A percentile compares a stretch with the other conserved stretches of the same genome.
Conservation (phyloP, 2,329 filamentous ascomycete genomes). For the Cladophialophora psammophila region DNA sequence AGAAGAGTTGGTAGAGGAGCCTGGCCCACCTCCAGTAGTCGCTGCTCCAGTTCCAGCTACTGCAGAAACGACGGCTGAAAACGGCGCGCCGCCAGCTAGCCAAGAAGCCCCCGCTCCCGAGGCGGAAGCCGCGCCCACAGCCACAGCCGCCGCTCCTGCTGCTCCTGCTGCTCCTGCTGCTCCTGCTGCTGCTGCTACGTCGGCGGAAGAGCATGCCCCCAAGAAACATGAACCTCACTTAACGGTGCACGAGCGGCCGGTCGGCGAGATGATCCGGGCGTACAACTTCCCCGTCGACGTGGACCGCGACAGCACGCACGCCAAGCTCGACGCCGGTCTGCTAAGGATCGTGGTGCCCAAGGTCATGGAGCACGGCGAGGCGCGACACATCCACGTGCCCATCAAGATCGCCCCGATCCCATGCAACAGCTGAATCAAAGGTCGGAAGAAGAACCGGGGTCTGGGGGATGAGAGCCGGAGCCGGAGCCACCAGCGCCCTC, state of each 20-base stretch:
- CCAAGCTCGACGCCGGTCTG: conserved; percentile 38
- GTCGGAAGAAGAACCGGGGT: not conserved
- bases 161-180: not conserved
- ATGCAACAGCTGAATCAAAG: not conserved
- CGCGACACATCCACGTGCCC: conserved; percentile 19
- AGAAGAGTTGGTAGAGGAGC: conserved; percentile 24
- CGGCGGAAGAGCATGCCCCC: not conserved
- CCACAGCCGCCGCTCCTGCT: not conserved
- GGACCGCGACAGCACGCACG: conserved; percentile 37
- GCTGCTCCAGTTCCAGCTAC: not conserved
- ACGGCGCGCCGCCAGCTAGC: too few relatives aligned
- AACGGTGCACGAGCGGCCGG: conserved; percentile 35
- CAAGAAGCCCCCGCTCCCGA: not conserved
- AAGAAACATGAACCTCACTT: conserved; percentile 33
- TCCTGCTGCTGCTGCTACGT: not conserved
- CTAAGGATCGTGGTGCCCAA: conserved; percentile 38
- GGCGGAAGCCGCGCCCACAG: not conserved
- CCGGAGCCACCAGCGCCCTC: not conserved
- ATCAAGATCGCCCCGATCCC: not conserved
- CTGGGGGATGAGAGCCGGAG: not conserved
- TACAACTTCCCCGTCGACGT: conserved; percentile 40
- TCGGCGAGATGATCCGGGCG: conserved; percentile 36
- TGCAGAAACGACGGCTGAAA: too few relatives aligned
- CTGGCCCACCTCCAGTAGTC: not conserved
- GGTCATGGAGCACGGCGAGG: conserved; percentile 27